Evolutionary conservation across 2,329 filamentous ascomycete genomes (phyloP), one percentile per base, ranked within the genome.

Genomic region (Colletotrichum sp.): DNA sequence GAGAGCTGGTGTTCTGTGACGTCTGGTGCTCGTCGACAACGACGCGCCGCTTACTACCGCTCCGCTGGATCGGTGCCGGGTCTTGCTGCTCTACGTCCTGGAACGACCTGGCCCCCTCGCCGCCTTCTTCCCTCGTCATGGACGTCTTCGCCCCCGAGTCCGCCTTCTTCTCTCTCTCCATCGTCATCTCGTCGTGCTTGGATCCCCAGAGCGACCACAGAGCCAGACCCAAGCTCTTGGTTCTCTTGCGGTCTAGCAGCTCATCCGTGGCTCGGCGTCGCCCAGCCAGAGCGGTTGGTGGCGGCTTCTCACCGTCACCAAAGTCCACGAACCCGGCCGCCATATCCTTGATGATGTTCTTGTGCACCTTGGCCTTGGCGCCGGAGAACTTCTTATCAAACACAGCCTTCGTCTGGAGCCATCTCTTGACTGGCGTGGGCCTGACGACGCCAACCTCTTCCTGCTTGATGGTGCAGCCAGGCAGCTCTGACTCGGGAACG

Each of bases 201-300:
- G 94, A 96, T 16, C 95, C 96, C 94, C 96, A 98, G 2, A 93
- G 88, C 66, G 93, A 94, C 96, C 96, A 99, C 78, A 98, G 86
- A 4, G 93, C 92, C 83, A 98, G 88, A 9, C 94, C 95, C 85
- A 94, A 91, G 78, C 94, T 96, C 88, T 91, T 93, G 79, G 85
- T 89, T 84, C 88, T 92, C 81, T 90, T 89, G 79, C 88, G 88
- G 77, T 89, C 88, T n/a, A 88, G 83, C 79, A 87, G 79, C 67
- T 86, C 86, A 76, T 88, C 81, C 64, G 87, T 84, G 44, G 86
- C 86, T 78, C 88, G 89, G 75, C 93, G 89, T 73, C 95, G 88
- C 1, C 95, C 94, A 3, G 94, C 96, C 12, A 98, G 86, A 0
- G 97, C 95, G 59, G 94, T 95, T 0, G 96, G 94, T 2, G 97